These are phyloP conservation scores for Ogataea hybrid DNA, from an alignment of 1,139 yeast genomes.

Conservation along the genomic window DNA sequence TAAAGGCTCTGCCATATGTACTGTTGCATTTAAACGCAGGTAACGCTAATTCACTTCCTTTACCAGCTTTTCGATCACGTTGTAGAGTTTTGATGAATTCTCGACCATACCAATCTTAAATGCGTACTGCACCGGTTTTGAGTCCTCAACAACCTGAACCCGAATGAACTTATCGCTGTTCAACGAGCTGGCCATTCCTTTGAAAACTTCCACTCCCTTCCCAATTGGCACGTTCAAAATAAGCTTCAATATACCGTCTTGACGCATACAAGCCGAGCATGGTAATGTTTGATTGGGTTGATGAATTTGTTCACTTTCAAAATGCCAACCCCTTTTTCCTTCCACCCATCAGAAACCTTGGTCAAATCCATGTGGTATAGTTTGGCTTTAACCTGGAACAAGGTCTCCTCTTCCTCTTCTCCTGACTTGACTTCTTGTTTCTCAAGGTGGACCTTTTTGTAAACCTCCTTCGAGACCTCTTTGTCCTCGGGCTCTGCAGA, in stretches of 20 bases:
- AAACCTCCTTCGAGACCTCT: conserved; percentile 29
- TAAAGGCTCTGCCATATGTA: conserved; percentile 83
- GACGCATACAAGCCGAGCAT: conserved; percentile 82
- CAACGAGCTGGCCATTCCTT: conserved; percentile 85
- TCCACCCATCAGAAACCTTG: conserved; percentile 78
- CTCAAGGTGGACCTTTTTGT: conserved; percentile 49
- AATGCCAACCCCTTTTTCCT: conserved; percentile 89
- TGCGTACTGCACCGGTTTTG: conserved; percentile 78
- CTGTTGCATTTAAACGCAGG: conserved; percentile 65
- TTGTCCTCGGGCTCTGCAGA: conserved; percentile 20
- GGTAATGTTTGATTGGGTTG: conserved; percentile 34
- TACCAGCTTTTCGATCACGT: conserved; percentile 40
- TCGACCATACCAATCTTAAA: conserved; percentile 65
- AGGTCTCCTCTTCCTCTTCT: conserved; percentile 78
- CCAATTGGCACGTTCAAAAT: conserved; percentile 73
- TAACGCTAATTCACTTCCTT: conserved; percentile 12
- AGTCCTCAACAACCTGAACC: conserved; percentile 42
- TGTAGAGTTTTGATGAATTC: conserved; percentile 57
- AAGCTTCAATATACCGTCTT: conserved; percentile 81
- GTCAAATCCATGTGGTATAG: conserved; percentile 72
- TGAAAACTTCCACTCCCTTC: conserved; percentile 53
- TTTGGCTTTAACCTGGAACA: conserved; percentile 72
- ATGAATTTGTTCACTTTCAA: conserved; percentile 71
- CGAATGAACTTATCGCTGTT: conserved; percentile 77
- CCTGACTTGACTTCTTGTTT: conserved; percentile 74